Base-by-base conservation (phyloP, 2,329 filamentous ascomycete genomes). In the Nemania diffusa region DNA sequence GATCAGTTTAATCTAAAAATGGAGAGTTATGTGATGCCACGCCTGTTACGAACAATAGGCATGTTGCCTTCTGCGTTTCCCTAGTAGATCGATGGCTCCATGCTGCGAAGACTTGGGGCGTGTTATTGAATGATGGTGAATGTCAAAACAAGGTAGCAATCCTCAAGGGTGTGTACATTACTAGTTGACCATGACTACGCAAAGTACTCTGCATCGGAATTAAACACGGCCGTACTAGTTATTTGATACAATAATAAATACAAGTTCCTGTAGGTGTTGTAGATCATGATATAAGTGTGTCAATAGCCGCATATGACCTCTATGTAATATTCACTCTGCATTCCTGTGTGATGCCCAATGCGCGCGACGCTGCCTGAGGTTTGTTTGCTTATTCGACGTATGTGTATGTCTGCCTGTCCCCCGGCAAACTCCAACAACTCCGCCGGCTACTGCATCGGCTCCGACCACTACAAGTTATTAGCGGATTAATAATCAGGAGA, bases 21-120 rank as follows among this genome's bases (percentile, higher is more conserved):
- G 56, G 32, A 40, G 46, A 40, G 51, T 61, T 27, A 34, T 56
- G 29, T 26, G 58, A 57, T 62, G 46, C 20, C 34, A 65, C 17
- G 37, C 62, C 34, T 50, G 29, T 50, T 32, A 17, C 34, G 56
- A 51, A 40, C 20, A 44, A 42, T 42, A n/a, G n/a, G n/a, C n/a
- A 60, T 27, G 40, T 42, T 66, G 37, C 55, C 40, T 46, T 42
- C 51, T 65, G 58, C 51, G 48, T 59, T 11, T 48, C 37, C 15
- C 44, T 22, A 59, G 53, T 20, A n/a, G 51, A 57, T 32, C 29
- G 24, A 24, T 22, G 29, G 27, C 50, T 44, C 37, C 13, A 27
- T n/a, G 32, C 22, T 27, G 29, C 3, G 26, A 56, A 51, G 40
- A 17, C 11, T 17, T 7, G 46, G 37, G n/a, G 15, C n/a, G 24